Base-by-base conservation (phyloP, 768 basidiomycete genomes). In the Rhodotorula graminis region DNA sequence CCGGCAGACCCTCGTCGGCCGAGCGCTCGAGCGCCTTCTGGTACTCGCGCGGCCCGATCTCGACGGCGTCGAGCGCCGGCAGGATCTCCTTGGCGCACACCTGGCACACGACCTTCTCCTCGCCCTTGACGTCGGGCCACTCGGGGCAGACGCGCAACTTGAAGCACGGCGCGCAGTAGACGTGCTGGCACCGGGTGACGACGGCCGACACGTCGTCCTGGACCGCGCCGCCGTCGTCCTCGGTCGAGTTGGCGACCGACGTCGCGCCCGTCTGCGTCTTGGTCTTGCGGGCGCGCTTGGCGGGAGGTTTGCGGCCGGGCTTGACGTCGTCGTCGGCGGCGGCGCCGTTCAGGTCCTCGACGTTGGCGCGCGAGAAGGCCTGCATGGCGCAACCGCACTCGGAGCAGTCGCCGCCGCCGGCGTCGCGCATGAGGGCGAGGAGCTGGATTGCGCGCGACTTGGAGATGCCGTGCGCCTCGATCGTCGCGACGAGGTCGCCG, bases 161-260 rank as follows among this genome's bases (percentile, higher is more conserved):
- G 85, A 93, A 98, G 82, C 96, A 99, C 40, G 83, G 83, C 18
- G 88, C 77, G 82, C 96, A 99, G 81, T 91, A 97, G 44, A 98
- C 84, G 80, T 99, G 96, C 78, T 93, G 91, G 80, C 96, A 99
- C 72, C 90, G 87, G 21, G 96, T 96, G 79, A 99, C 82, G 64
- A 97, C 83, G n/a, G 33, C 52, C 0, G 89, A 53, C 47, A 59
- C 61, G 61, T 67, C 64, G 15, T 52, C 58, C 40, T 58, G 49
- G 7, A 55, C 25, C 4, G 63, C 55, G 12, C 2, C 27, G 23
- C 56, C 62, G 63, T 74, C 75, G 16, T 75, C 78, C 18, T 69
- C 61, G 25, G 50, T 25, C 23, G 72, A 73, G 1, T 64, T 65
- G 23, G 65, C 63, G 33, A 65, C 59, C 7, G 68, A 73, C 0